Evolutionary conservation across 768 basidiomycete species (phyloP).

Genomic region (Boletus sensibilis): DNA sequence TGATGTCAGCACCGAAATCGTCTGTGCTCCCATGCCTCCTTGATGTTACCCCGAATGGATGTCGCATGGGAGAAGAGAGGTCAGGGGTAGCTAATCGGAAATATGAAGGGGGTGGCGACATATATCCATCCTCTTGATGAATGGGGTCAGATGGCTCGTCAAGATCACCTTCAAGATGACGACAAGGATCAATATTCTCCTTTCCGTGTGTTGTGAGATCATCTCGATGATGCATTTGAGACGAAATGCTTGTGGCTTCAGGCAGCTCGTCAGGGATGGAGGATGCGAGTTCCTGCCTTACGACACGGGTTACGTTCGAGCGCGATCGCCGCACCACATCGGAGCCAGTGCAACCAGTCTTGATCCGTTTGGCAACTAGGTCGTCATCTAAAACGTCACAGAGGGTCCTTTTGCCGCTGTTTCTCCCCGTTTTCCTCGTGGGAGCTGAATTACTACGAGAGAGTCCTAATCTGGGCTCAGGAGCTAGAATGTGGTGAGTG

Average conservation of each 20-base stretch:
- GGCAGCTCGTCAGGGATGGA: conserved; percentile 7
- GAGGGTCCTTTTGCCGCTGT: conserved; percentile 76
- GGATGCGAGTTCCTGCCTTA: conserved; percentile 9
- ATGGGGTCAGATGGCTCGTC: conserved; percentile 44
- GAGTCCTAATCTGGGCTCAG: conserved; percentile 25
- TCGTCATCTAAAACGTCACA: conserved; percentile 71
- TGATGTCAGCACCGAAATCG: conserved; percentile 52
- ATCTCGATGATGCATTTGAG: conserved; percentile 39
- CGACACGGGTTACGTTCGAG: conserved; percentile 13
- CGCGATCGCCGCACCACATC: conserved; percentile 32
- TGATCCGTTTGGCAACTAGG: conserved; percentile 50
- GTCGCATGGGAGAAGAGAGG: conserved; percentile 61
- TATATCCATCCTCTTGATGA: conserved; percentile 78
- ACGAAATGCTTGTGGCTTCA: conserved; percentile 34
- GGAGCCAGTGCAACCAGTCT: conserved; percentile 17
- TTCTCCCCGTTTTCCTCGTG: conserved; percentile 44
- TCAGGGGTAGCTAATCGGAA: conserved; percentile 52
- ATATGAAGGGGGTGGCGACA: conserved; percentile 64
- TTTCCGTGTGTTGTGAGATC: conserved; percentile 39
- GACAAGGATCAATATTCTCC: conserved; percentile 40
- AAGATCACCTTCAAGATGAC: conserved; percentile 41
- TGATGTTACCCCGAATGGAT: conserved; percentile 22
- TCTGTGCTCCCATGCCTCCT: conserved; percentile 16
- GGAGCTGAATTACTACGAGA: conserved; percentile 31
- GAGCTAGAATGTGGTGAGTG: conserved; percentile 30